A percentile compares a stretch with the other conserved stretches of the same genome.
These are phyloP conservation scores for Astraeus odoratus DNA, from an alignment of 768 basidiomycete genomes.

Conservation along the genomic window DNA sequence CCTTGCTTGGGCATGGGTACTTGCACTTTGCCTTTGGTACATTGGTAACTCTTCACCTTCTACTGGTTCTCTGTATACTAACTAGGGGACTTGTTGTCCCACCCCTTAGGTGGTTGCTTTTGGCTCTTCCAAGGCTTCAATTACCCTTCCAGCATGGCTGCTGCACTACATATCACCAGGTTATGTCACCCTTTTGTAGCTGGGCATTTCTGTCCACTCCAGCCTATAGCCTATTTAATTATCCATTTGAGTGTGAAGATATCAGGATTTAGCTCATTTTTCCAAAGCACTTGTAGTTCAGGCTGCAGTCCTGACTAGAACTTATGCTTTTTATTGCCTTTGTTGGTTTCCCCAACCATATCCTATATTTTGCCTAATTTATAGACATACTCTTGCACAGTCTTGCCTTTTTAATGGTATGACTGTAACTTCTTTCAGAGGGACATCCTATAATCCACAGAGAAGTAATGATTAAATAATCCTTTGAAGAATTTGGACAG, in stretches of 20 bases:
- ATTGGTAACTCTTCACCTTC: neutral
- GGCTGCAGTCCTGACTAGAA: conserved; percentile 29
- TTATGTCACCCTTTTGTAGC: too few relatives aligned
- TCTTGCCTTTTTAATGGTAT: conserved; percentile 18
- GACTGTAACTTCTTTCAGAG: conserved; percentile 20
- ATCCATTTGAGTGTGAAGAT: conserved; percentile 20
- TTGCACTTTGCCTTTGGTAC: neutral
- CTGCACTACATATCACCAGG: too few relatives aligned
- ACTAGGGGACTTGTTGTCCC: too few relatives aligned
- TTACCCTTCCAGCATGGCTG: too few relatives aligned
- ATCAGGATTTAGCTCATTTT: conserved; percentile 23
- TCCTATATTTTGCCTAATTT: conserved; percentile 28
- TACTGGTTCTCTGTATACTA: too few relatives aligned
- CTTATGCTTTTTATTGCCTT: conserved; percentile 23
- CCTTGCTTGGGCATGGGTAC: too few relatives aligned
- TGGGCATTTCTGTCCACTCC: too few relatives aligned
- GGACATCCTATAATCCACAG: conserved; percentile 13
- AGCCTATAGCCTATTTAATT: conserved; percentile 1
- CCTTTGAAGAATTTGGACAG: conserved; percentile 25
- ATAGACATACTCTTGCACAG: conserved; percentile 27
- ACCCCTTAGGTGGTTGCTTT: too few relatives aligned
- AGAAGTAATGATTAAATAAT: conserved; percentile 35
- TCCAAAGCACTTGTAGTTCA: conserved; percentile 26
- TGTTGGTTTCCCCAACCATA: conserved; percentile 24
- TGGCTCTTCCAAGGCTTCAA: too few relatives aligned